Percentiles rank a stretch among this genome's conserved stretches.
Conservation (phyloP, 108 stramenopile species). For the Nannochloropsis gaditana region DNA sequence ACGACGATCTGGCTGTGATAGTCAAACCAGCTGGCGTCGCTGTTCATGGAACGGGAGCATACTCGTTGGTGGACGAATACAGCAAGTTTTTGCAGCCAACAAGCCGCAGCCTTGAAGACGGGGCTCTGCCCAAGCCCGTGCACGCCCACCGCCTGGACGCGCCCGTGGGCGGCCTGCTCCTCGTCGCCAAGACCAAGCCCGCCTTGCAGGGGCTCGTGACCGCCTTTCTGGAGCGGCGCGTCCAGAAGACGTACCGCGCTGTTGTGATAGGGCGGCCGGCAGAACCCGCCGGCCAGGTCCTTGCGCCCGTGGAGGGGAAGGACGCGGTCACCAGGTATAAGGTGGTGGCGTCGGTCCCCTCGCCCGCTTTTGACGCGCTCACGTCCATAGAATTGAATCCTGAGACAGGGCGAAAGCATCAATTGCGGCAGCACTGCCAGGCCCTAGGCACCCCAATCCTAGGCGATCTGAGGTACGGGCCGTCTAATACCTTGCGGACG, state of each 20-base stretch:
- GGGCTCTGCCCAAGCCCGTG: not conserved
- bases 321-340: not conserved
- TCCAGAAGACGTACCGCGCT: not conserved
- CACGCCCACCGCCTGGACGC: slow-evolving; percentile 21
- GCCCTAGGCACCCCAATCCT: not conserved
- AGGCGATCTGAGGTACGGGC: not conserved
- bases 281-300: not conserved
- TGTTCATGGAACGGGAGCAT: not conserved
- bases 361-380: not conserved
- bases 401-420: not conserved
- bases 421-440: not conserved
- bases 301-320: not conserved
- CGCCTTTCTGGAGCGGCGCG: not conserved
- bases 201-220: not conserved
- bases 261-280: not conserved
- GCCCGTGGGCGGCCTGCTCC: not conserved
- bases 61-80: slow-evolving; percentile 4
- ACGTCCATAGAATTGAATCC: not conserved
- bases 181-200: not conserved
- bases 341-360: not conserved
- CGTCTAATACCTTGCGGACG: not conserved
- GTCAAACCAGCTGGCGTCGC: not conserved
- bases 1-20: not conserved
- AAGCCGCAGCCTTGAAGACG: not conserved
- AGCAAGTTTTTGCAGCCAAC: not conserved